phyloP scores from a whole-genome alignment of 208 protist species.

The Acanthamoeba healyi region DNA sequence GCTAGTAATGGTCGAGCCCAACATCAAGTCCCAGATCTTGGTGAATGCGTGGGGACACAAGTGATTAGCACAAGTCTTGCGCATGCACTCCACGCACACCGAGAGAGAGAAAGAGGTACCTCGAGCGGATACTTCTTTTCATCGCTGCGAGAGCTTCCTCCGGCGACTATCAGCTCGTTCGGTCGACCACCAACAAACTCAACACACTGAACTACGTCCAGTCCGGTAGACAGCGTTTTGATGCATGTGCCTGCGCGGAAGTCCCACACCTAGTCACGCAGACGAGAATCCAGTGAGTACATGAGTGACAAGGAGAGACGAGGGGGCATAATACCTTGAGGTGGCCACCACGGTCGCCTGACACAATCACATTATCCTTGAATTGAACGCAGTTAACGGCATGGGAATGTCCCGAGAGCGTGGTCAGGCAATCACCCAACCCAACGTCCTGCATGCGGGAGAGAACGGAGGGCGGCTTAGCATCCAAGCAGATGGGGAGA shows the following conservation, averaged over 20 bases:
- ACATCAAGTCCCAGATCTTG: constrained; percentile 20
- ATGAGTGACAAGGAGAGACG: background rate
- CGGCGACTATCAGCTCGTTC: constrained; percentile 38
- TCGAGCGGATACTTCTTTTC: constrained; percentile 60
- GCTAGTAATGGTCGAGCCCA: background rate
- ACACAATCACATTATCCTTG: constrained; percentile 44
- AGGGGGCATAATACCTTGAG: background rate
- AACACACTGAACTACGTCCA: constrained; percentile 27
- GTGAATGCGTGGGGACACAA: too few relatives aligned
- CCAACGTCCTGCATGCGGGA: background rate
- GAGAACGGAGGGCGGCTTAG: too few relatives aligned
- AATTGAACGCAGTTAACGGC: constrained; percentile 50
- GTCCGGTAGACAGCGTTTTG: background rate
- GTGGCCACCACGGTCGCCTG: constrained; percentile 26
- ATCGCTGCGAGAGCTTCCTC: constrained; percentile 37
- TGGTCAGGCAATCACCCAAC: constrained; percentile 3
- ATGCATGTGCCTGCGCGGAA: constrained; percentile 35
- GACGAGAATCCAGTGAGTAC: background rate
- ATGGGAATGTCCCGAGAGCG: constrained; percentile 18
- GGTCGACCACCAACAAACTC: constrained; percentile 3
- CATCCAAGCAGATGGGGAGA: too few relatives aligned
- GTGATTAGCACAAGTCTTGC: too few relatives aligned
- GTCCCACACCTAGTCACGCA: background rate
- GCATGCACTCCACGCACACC: too few relatives aligned
- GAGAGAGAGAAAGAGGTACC: background rate